These are phyloP conservation scores for Gossypium herbaceum DNA, from an alignment of 345 rosid genomes.

Conservation along the genomic window DNA sequence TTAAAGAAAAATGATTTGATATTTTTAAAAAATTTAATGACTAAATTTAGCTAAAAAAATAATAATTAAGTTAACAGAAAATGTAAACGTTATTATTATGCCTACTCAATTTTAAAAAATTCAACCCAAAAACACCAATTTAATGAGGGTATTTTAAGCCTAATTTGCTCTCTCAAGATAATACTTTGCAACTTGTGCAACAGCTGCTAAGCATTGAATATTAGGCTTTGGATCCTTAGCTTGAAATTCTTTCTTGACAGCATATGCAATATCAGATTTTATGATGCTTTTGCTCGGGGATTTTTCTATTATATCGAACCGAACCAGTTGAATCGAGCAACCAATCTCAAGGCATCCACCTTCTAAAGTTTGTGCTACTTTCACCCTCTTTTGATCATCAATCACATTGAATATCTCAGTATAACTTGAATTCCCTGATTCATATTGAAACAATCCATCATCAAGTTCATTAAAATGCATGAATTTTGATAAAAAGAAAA, in stretches of 20 bases:
- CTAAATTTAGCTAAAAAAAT: too few species aligned
- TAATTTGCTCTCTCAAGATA: not conserved
- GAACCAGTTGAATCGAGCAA: not conserved
- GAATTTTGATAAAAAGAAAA: not conserved
- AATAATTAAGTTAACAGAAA: too few species aligned
- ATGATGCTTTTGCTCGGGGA: not conserved
- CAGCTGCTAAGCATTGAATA: not conserved
- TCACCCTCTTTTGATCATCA: not conserved
- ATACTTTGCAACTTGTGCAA: not conserved
- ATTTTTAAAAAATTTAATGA: too few species aligned
- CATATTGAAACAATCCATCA: not conserved
- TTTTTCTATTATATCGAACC: not conserved
- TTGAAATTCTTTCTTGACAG: not conserved
- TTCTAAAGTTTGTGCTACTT: not conserved
- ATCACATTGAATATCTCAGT: constrained; percentile 3
- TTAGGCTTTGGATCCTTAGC: not conserved
- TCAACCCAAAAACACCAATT: not conserved
- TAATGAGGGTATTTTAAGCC: not conserved
- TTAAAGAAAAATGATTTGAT: too few species aligned
- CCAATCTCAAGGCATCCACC: not conserved
- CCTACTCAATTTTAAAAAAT: too few species aligned
- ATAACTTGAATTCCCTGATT: constrained; percentile 1
- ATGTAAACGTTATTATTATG: too few species aligned
- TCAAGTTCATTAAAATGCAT: not conserved
- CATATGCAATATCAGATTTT: not conserved